Percentiles rank a stretch among this genome's conserved stretches.
These are phyloP conservation scores for Rhododendron mucronatum DNA, from an alignment of 148 eudicot genomes.

Conservation along the genomic window DNA sequence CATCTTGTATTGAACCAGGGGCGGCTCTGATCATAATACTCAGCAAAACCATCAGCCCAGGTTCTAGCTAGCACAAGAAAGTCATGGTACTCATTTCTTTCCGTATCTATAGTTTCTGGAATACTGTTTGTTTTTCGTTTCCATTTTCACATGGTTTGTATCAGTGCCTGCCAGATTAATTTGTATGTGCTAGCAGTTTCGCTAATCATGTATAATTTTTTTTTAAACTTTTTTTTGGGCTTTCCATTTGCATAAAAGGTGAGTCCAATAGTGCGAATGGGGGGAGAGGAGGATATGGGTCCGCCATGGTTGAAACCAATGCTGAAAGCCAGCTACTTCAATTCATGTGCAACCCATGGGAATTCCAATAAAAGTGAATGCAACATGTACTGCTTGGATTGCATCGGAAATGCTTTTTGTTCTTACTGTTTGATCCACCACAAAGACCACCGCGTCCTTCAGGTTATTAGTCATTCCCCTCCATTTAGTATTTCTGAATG, in stretches of 20 bases:
- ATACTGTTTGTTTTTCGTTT: neutral
- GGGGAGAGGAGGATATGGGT: constrained; percentile 15
- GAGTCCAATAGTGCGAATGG: constrained; percentile 25
- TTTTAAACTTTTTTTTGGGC: too few relatives aligned
- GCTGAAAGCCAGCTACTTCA: constrained; percentile 34
- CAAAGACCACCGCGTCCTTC: constrained; percentile 38
- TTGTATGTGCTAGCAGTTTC: neutral
- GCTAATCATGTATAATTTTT: neutral
- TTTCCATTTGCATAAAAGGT: constrained; percentile 11
- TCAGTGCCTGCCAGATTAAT: neutral
- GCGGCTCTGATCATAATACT: neutral
- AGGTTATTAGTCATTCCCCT: constrained; percentile 19
- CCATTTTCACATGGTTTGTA: neutral
- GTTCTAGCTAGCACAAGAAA: neutral
- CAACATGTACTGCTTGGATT: constrained; percentile 55
- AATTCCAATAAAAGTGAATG: constrained; percentile 38
- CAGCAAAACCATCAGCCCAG: neutral
- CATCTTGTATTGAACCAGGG: neutral
- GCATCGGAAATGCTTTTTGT: constrained; percentile 41
- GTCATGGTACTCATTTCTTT: constrained; percentile 6
- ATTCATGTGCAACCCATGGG: constrained; percentile 31
- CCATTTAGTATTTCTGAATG: neutral
- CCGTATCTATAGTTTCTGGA: neutral
- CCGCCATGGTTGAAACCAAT: constrained; percentile 47
- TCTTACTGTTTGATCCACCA: constrained; percentile 42